Percentiles rank a stretch among this genome's conserved stretches.
Conservation (phyloP, 345 rosid species). For the Theobroma cacao region DNA sequence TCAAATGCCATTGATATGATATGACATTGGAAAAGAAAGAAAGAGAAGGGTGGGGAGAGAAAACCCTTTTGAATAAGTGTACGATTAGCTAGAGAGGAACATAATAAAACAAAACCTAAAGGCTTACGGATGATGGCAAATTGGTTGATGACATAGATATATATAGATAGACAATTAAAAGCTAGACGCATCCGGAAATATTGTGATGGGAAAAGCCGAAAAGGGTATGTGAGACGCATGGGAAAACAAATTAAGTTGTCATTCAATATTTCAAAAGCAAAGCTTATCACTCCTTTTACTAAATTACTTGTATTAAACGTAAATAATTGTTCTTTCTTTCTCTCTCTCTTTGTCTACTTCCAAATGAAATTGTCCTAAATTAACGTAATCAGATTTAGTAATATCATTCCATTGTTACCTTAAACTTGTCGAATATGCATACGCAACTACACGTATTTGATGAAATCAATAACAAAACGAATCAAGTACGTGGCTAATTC, state of each 20-base stretch:
- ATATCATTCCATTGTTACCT: background rate
- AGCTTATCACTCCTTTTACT: background rate
- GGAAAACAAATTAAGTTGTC: background rate
- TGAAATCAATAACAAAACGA: too few relatives aligned
- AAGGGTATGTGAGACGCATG: background rate
- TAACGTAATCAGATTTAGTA: background rate
- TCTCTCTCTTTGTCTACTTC: background rate
- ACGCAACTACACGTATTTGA: too few relatives aligned
- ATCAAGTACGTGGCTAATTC: background rate
- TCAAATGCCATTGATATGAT: background rate
- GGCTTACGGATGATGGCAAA: background rate
- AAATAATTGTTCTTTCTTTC: background rate
- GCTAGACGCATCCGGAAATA: background rate
- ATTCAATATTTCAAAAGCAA: background rate
- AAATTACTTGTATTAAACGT: constrained; percentile 4
- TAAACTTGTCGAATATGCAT: background rate
- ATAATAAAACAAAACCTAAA: background rate
- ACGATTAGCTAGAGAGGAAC: background rate
- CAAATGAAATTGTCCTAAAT: background rate
- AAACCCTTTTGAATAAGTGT: background rate
- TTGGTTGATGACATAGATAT: background rate
- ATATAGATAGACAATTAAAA: background rate
- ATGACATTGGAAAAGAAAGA: background rate
- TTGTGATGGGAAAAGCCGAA: background rate
- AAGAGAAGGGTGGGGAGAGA: background rate